phyloP scores from a whole-genome alignment of 2,329 filamentous ascomycete species.

The Cordyceps cicadae region DNA sequence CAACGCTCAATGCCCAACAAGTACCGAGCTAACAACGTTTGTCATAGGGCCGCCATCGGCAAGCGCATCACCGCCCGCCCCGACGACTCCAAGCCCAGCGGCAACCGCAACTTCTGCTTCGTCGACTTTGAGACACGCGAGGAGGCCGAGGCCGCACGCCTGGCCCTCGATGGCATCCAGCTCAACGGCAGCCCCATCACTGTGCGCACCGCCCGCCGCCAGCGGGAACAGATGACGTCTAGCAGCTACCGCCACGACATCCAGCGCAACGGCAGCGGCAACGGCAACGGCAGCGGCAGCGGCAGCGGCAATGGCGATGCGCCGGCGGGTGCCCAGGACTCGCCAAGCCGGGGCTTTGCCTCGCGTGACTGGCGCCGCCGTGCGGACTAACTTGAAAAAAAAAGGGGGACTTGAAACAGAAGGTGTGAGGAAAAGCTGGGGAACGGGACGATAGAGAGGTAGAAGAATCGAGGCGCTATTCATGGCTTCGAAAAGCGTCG shows the following conservation, averaged over 20 bases:
- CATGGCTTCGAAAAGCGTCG: not conserved
- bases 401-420: not conserved
- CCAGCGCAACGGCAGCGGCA: not conserved
- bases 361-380: constrained; percentile 12
- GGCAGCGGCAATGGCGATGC: not conserved
- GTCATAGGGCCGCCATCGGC: constrained; percentile 26
- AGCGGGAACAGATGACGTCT: not conserved
- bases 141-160: constrained; percentile 44
- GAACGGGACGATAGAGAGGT: not conserved
- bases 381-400: not conserved
- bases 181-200: constrained; percentile 18
- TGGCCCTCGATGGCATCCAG: constrained; percentile 29
- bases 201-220: constrained; percentile 8
- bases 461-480: not conserved
- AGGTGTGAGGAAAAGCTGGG: no score
- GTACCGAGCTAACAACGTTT: not conserved
- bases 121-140: constrained; percentile 51
- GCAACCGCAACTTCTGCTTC: constrained; percentile 56
- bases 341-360: constrained; percentile 7
- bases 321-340: not conserved
- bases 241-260: constrained; percentile 4
- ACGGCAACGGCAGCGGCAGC: not conserved
- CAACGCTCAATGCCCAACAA: not conserved
- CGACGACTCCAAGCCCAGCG: constrained; percentile 42
- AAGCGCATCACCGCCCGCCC: constrained; percentile 49